Base-by-base conservation (phyloP, 768 basidiomycete species). In the Tricholoma bakamatsutake region DNA sequence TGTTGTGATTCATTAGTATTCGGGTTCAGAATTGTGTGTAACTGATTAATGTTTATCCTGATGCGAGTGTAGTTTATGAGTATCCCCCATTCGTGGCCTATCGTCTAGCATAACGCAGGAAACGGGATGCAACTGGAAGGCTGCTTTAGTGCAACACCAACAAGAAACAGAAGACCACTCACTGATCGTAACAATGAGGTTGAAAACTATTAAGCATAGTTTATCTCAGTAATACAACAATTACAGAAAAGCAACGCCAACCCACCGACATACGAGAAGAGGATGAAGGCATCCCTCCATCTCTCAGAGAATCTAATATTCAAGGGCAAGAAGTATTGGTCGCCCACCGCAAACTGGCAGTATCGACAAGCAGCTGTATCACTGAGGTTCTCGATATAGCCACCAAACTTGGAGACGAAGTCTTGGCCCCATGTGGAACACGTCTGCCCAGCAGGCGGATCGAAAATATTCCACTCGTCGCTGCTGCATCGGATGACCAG, bases 371-470 rank as follows among this genome's bases (percentile, higher is more conserved):
- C 65, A 1, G 66, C 53, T 0, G 82, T 85, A 10, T 79, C 88
- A 53, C 76, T 72, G 0, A 79, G 76, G 61, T 93, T 84, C 54
- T 84, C 76, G 13, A 95, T 70, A 68, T 93, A 93, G 0, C 93
- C 93, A 0, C 88, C 88, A 49, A 80, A 76, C 0, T 63, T 67
- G 1, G 58, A 57, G 11, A 87, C 80, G 67, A 91, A 95, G 9
- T 81, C 72, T n/a, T 73, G 65, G 0, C 86, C 87, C 87, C 89
- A 96, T 1, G 76, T 60, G 9, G 60, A 60, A 64, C 93, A 96
- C 0, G 85, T 90, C 66, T 92, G 82, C 2, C 85, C 86, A 2
- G 74, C 58, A 0, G 93, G 91, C 1, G 93, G 88, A 54, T 79
- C 69, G 74, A 95, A 91, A 5, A 77, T 60, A 11, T 79, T 74